These are phyloP conservation scores for Diaporthe citrichinensis DNA, from an alignment of 2,329 filamentous ascomycete genomes.

Conservation along the genomic window DNA sequence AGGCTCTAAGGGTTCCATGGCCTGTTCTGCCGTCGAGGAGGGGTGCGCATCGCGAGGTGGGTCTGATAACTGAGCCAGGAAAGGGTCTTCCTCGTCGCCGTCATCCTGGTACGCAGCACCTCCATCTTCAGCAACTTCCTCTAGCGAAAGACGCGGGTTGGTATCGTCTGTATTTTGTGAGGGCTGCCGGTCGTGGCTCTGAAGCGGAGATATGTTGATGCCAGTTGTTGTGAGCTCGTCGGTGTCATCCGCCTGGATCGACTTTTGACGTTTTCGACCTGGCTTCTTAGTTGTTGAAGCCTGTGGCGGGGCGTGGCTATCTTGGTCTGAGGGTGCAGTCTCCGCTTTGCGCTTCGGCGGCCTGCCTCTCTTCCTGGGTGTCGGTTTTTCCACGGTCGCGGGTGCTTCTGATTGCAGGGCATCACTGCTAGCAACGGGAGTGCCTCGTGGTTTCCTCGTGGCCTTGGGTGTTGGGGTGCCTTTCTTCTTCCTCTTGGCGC, in stretches of 20 bases:
- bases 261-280: constrained; percentile 50
- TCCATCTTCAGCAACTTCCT: background rate
- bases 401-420: constrained; percentile 35
- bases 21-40: background rate
- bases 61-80: constrained; percentile 43
- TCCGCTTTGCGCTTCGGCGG: constrained; percentile 39
- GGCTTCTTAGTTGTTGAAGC: constrained; percentile 47
- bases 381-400: constrained; percentile 32
- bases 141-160: background rate
- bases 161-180: background rate
- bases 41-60: background rate
- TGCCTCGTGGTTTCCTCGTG: constrained; percentile 43
- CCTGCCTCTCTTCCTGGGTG: constrained; percentile 49
- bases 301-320: constrained; percentile 45
- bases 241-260: constrained; percentile 46
- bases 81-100: constrained; percentile 43
- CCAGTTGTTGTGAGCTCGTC: constrained; percentile 43
- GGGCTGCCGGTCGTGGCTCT: background rate
- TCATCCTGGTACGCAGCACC: constrained; percentile 24
- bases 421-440: constrained; percentile 35
- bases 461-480: constrained; percentile 59
- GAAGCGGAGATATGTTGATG: background rate
- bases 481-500: constrained; percentile 60
- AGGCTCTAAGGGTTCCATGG: constrained; percentile 4
- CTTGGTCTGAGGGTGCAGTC: constrained; percentile 42